A percentile compares a stretch with the other conserved stretches of the same genome.
These are phyloP conservation scores for Ophiosphaerella korrae DNA, from an alignment of 2,329 filamentous ascomycete species.

Conservation along the genomic window DNA sequence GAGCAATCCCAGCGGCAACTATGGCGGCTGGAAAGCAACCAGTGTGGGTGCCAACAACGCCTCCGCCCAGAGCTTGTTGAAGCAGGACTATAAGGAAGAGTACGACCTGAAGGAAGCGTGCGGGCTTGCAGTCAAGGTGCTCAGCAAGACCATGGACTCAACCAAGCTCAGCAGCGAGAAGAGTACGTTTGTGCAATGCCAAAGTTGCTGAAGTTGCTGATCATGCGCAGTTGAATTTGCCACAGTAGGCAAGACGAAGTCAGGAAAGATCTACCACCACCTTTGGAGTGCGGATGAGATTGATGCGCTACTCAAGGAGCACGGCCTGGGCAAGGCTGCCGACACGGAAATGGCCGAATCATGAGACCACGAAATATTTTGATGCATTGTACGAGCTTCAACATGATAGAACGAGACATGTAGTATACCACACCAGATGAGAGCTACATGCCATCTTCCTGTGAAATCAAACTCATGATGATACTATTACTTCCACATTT, in stretches of 20 bases:
- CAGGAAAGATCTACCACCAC: slow-evolving; percentile 97
- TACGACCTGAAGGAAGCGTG: slow-evolving; percentile 96
- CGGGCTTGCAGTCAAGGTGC: slow-evolving; percentile 94
- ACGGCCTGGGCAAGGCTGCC: slow-evolving; percentile 78
- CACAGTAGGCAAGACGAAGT: slow-evolving; percentile 92
- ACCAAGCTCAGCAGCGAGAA: slow-evolving; percentile 99
- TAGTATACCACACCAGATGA: slow-evolving; percentile 41
- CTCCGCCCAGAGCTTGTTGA: slow-evolving; percentile 92
- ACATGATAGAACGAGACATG: slow-evolving; percentile 37
- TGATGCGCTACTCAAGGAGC: slow-evolving; percentile 88
- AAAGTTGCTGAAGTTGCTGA: slow-evolving; percentile 23
- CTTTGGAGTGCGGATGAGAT: slow-evolving; percentile 98
- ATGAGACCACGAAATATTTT: slow-evolving; percentile 32
- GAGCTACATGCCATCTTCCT: slow-evolving; percentile 30
- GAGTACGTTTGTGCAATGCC: slow-evolving; percentile 68
- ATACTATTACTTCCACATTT: neutral
- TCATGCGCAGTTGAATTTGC: slow-evolving; percentile 83
- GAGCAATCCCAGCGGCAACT: slow-evolving; percentile 98
- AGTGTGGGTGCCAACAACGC: slow-evolving; percentile 98
- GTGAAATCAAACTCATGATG: slow-evolving; percentile 35
- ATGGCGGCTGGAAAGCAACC: slow-evolving; percentile 98
- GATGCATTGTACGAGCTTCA: slow-evolving; percentile 29
- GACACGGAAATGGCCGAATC: slow-evolving; percentile 45
- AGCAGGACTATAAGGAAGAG: slow-evolving; percentile 99
- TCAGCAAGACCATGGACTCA: slow-evolving; percentile 99